Conservation (phyloP, 2,329 filamentous ascomycete species). For the Colletotrichum musae region DNA sequence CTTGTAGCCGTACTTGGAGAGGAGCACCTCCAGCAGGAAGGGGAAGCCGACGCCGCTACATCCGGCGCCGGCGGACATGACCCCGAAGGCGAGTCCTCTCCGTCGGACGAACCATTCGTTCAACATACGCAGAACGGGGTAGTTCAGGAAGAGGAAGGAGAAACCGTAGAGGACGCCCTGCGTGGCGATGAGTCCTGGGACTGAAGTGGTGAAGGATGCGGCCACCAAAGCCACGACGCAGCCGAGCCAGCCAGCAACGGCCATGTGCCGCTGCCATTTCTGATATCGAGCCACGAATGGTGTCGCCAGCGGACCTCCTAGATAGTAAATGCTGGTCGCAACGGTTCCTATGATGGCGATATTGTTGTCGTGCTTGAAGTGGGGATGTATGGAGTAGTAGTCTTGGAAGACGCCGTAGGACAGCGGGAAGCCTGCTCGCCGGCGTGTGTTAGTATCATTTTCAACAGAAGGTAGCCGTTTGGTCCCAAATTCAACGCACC, state of each 20-base stretch:
- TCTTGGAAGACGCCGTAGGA: slow-evolving; percentile 50
- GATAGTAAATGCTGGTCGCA: slow-evolving; percentile 44
- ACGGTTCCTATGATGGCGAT: slow-evolving; percentile 47
- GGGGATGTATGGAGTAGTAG: slow-evolving; percentile 46
- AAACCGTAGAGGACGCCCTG: slow-evolving; percentile 50
- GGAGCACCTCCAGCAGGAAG: slow-evolving; percentile 59
- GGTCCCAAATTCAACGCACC: not conserved
- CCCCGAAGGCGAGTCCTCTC: slow-evolving; percentile 63
- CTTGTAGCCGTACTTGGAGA: slow-evolving; percentile 57
- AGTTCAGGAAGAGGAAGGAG: slow-evolving; percentile 56
- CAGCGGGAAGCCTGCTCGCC: slow-evolving; percentile 44
- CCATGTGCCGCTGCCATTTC: slow-evolving; percentile 30
- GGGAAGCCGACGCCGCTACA: slow-evolving; percentile 63
- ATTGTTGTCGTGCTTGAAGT: slow-evolving; percentile 43
- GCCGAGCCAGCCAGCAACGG: slow-evolving; percentile 21
- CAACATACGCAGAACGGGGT: slow-evolving; percentile 53
- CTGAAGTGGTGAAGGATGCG: slow-evolving; percentile 44
- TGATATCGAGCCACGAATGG: slow-evolving; percentile 44
- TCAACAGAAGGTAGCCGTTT: accelerated
- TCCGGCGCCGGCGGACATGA: slow-evolving; percentile 63
- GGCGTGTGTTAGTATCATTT: not conserved
- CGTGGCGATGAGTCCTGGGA: slow-evolving; percentile 45
- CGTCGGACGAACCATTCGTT: slow-evolving; percentile 64
- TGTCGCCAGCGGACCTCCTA: slow-evolving; percentile 46
- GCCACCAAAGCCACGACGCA: not conserved